phyloP scores from a whole-genome alignment of 2,329 filamentous ascomycete genomes.

The Colletotrichum destructivum region DNA sequence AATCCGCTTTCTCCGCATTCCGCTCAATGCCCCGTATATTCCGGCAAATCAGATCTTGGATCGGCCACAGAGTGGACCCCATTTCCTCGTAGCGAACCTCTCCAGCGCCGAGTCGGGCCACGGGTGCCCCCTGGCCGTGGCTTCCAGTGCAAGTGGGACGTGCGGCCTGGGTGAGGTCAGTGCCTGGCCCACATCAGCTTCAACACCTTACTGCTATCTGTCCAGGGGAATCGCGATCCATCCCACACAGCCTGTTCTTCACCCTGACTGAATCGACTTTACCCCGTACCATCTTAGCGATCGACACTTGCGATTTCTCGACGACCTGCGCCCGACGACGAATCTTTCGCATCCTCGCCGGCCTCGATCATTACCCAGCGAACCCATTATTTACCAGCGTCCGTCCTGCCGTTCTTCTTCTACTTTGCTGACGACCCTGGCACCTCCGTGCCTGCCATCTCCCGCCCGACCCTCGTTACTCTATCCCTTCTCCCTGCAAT shows the following conservation, averaged over 20 bases:
- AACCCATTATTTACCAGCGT: background rate
- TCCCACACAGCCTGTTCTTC: constrained; percentile 16
- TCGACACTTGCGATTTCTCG: background rate
- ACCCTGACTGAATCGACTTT: constrained; percentile 20
- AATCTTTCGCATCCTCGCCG: background rate
- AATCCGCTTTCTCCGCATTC: constrained; percentile 37
- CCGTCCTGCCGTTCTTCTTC: too few relatives aligned
- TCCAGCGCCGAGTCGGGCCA: constrained; percentile 33
- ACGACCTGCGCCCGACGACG: background rate
- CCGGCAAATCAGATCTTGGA: too few relatives aligned
- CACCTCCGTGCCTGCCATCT: constrained; percentile 21
- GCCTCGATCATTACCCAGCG: background rate
- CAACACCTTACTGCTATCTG: constrained; percentile 34
- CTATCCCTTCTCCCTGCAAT: constrained; percentile 34
- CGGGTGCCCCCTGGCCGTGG: constrained; percentile 29
- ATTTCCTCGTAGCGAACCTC: constrained; percentile 21
- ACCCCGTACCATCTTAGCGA: background rate
- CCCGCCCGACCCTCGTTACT: constrained; percentile 10
- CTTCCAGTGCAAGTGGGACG: constrained; percentile 29
- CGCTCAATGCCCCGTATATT: constrained; percentile 1
- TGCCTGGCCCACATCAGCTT: constrained; percentile 42
- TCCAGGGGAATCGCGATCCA: constrained; percentile 38
- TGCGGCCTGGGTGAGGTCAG: constrained; percentile 38
- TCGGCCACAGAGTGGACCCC: background rate
- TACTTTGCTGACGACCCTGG: constrained; percentile 19